Evolutionary conservation across 2,329 filamentous ascomycete genomes (phyloP).

Genomic region (Pseudocercospora eumusae): DNA sequence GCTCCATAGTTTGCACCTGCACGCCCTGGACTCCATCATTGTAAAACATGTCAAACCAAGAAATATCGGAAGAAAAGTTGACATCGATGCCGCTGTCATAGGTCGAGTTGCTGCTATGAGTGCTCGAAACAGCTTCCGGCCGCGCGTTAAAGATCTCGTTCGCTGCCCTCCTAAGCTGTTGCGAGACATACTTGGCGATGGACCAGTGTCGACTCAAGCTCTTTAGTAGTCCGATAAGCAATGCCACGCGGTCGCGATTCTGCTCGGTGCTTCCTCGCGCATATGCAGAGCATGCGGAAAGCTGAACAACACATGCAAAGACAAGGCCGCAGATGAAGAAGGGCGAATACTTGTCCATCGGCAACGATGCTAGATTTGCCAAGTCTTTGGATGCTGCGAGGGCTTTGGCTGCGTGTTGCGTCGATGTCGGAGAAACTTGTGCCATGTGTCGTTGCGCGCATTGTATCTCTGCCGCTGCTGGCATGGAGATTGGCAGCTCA

Average conservation of each 20-base stretch:
- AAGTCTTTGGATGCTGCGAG: conserved; percentile 77
- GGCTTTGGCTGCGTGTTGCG: conserved; percentile 71
- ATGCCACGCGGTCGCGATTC: conserved; percentile 66
- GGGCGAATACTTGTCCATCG: conserved; percentile 73
- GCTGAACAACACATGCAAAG: conserved; percentile 75
- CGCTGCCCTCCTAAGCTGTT: conserved; percentile 74
- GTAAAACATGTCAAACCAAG: conserved; percentile 32
- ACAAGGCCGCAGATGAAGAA: conserved; percentile 83
- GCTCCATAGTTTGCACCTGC: background rate
- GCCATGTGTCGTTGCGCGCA: conserved; percentile 49
- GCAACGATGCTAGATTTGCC: conserved; percentile 71
- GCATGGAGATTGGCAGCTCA: conserved; percentile 65
- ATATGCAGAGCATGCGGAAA: conserved; percentile 71
- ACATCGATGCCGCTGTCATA: conserved; percentile 24
- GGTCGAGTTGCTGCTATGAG: conserved; percentile 15
- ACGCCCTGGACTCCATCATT: conserved; percentile 18
- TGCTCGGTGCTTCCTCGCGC: conserved; percentile 64
- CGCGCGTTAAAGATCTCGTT: conserved; percentile 54
- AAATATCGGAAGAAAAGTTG: conserved; percentile 22
- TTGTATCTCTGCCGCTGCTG: conserved; percentile 51
- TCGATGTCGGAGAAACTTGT: conserved; percentile 53
- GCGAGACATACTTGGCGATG: conserved; percentile 67
- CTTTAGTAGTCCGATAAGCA: conserved; percentile 76
- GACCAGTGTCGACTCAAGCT: conserved; percentile 69
- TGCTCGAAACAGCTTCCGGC: conserved; percentile 7